These are phyloP conservation scores for Russula sp. DNA, from an alignment of 768 basidiomycete species.

Conservation along the genomic window DNA sequence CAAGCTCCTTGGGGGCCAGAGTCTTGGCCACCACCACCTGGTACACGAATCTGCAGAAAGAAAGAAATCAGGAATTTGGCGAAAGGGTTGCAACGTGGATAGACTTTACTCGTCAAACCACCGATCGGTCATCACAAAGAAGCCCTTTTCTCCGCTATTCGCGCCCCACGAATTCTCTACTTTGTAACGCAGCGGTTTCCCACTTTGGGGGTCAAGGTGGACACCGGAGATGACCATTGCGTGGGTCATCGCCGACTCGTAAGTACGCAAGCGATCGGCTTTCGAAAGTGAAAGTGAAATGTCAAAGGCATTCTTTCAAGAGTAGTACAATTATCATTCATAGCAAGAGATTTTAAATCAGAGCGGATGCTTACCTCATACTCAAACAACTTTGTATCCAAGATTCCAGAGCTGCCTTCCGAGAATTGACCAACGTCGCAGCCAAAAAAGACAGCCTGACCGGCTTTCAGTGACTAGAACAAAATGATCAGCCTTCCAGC, in stretches of 20 bases:
- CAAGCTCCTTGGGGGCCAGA: constrained; percentile 73
- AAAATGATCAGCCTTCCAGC: not conserved
- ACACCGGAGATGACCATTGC: constrained; percentile 94
- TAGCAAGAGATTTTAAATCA: not conserved
- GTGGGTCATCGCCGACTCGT: constrained; percentile 90
- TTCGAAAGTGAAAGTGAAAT: constrained; percentile 76
- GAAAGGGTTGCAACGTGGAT: not conserved
- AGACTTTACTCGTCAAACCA: constrained; percentile 85
- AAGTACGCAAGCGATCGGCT: constrained; percentile 72
- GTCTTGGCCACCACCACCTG: constrained; percentile 85
- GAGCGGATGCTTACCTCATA: constrained; percentile 49
- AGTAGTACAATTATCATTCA: no score
- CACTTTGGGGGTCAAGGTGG: constrained; percentile 63
- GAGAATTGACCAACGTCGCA: constrained; percentile 92
- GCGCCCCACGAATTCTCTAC: constrained; percentile 97
- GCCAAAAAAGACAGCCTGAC: constrained; percentile 86
- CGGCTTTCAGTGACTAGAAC: constrained; percentile 55
- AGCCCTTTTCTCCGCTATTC: constrained; percentile 70
- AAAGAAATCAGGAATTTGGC: not conserved
- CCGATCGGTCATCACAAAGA: constrained; percentile 82
- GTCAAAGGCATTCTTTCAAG: constrained; percentile 68
- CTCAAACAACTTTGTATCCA: constrained; percentile 91
- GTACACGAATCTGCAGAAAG: constrained; percentile 74
- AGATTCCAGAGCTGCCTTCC: constrained; percentile 60
- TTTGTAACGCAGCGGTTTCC: constrained; percentile 83